phyloP scores from a whole-genome alignment of 192 early-diverging fungal genomes.

The Coemansia sp. region DNA sequence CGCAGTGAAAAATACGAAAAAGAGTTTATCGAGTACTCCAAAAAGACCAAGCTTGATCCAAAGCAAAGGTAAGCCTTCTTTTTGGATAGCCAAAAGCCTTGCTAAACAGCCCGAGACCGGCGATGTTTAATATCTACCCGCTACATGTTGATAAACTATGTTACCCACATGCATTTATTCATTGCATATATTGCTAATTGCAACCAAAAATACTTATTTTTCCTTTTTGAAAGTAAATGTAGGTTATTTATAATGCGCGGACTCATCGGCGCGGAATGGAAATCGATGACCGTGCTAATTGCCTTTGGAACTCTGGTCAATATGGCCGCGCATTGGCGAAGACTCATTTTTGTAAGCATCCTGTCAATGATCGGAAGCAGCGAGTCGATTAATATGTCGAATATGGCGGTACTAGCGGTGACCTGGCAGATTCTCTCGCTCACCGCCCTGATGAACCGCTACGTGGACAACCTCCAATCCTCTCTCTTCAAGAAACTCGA shows the following conservation, averaged over 20 bases:
- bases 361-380: not conserved
- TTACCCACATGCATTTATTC: not conserved
- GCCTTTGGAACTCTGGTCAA: not conserved
- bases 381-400: not conserved
- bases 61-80: conserved; percentile 2
- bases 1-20: not conserved
- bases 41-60: conserved; percentile 2
- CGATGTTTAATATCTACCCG: too few relatives aligned
- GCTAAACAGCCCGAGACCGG: too few relatives aligned
- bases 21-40: conserved; percentile 7
- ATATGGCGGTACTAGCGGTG: not conserved
- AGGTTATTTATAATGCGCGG: conserved; percentile 7
- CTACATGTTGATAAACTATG: too few relatives aligned
- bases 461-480: not conserved
- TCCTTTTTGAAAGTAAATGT: not conserved
- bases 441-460: not conserved
- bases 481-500: not conserved
- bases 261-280: conserved; percentile 5
- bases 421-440: conserved; percentile 16
- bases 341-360: conserved; percentile 14
- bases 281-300: not conserved
- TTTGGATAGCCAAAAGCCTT: not conserved
- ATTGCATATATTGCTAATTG: too few relatives aligned
- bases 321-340: not conserved
- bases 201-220: too few relatives aligned